Evolutionary conservation across 208 protist species (phyloP), one percentile per base, ranked within the genome.

Genomic region (Crithidia expoeki): DNA sequence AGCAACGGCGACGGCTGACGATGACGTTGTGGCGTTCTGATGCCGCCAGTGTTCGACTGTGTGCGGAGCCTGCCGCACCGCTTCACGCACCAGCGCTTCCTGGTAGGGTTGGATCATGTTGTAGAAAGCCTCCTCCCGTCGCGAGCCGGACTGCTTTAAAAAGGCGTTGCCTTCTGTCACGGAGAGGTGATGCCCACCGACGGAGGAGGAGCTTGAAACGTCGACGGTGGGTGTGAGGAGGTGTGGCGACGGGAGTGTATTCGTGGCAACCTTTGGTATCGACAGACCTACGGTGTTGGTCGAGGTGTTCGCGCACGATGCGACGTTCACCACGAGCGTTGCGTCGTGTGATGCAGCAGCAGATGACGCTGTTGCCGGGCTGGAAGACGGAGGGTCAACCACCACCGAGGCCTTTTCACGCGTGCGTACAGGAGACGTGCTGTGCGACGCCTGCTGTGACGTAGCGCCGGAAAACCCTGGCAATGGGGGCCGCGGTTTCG

Each of bases 171-270:
- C 82, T 34, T 80, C 59, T 33, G 72, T 83, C 33, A 96, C 71
- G 3, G 86, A 78, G 71, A 96, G 51, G 76, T 96, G 90, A 52
- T 96, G 90, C 7, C 90, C 90, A 30, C 90, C 88, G 11, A 96
- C 75, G 0, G 89, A 86, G 16, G 75, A 76, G 28, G 81, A 83
- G 76, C 80, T 85, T 4, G 80, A 85, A 27, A 82, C 19, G 4
- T 82, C 72, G 12, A 72, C 50, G 11, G 27, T 57, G n/a, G 49
- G 47, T 14, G 61, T 42, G 4, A 52, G 61, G 14, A 57, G 47
- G 19, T 34, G 19, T 1, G 46, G 42, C 4, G 58, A 36, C 25
- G 40, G 14, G 9, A 46, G 2, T 0, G 59, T 17, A n/a, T 47
- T 47, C 9, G 16, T 17, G 42, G 38, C 10, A 10, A 21, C 2